These are phyloP conservation scores for Nemophila menziesii DNA, from an alignment of 257 asterid genomes.

Conservation along the genomic window DNA sequence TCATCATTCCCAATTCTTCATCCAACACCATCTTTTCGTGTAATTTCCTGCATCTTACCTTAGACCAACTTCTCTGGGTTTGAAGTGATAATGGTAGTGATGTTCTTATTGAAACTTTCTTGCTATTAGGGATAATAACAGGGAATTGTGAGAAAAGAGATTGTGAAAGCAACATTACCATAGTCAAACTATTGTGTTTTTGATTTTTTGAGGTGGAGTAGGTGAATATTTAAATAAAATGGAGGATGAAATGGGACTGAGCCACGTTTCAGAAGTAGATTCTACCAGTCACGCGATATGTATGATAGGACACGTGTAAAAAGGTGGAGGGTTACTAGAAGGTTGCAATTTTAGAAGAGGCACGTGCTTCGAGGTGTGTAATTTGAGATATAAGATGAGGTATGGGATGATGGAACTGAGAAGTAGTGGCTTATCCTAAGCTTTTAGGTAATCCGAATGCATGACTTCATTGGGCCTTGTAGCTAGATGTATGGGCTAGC, in stretches of 20 bases:
- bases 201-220: constrained; percentile 11
- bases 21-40: constrained; percentile 10
- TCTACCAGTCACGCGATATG: no score
- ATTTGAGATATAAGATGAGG: no score
- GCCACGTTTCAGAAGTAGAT: no score
- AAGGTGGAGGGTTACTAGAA: neutral
- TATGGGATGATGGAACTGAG: no score
- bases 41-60: neutral
- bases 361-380: constrained; percentile 1
- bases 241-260: no score
- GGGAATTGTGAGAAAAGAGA: neutral
- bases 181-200: no score
- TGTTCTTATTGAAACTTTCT: neutral
- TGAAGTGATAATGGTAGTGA: constrained; percentile 1
- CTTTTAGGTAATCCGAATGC: no score
- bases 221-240: neutral
- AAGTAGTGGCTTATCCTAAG: no score
- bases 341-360: neutral
- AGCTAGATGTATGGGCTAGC: no score
- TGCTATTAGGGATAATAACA: neutral
- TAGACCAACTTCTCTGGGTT: neutral
- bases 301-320: constrained; percentile 5
- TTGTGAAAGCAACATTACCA: no score
- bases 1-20: constrained; percentile 30
- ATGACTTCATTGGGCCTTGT: no score